A percentile compares a stretch with the other conserved stretches of the same genome.
Conservation (phyloP, 495 filamentous ascomycete species). For the Talaromyces adpressus region DNA sequence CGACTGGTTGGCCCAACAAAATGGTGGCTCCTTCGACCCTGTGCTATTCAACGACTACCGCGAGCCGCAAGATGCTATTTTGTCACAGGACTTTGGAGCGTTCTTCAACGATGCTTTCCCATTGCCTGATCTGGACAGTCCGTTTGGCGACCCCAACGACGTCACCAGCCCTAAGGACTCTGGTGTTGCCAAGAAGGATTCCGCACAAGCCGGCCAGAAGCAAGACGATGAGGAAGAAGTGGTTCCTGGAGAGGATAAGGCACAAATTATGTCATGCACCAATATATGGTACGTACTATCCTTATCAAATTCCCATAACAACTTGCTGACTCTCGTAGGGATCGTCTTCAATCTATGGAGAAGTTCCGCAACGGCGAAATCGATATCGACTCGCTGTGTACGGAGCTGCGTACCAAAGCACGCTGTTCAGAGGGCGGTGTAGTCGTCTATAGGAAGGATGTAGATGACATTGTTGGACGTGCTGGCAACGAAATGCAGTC, state of each 20-base stretch:
- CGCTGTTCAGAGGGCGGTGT: conserved; percentile 89
- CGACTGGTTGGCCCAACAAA: conserved; percentile 78
- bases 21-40: conserved; percentile 84
- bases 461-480: conserved; percentile 69
- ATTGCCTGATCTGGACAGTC: conserved; percentile 63
- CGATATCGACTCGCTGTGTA: conserved; percentile 88
- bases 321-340: conserved; percentile 50
- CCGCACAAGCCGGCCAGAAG: conserved; percentile 63
- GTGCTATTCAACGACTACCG: conserved; percentile 89
- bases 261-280: conserved; percentile 71
- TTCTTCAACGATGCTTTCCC: conserved; percentile 91
- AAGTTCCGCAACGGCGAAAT: conserved; percentile 82
- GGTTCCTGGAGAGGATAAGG: conserved; percentile 54
- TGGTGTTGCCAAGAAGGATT: conserved; percentile 53
- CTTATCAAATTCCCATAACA: neutral
- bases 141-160: conserved; percentile 58
- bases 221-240: conserved; percentile 64
- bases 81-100: conserved; percentile 60
- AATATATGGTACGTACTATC: conserved; percentile 74
- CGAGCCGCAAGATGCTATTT: conserved; percentile 73
- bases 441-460: conserved; percentile 85
- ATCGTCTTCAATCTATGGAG: conserved; percentile 80
- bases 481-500: conserved; percentile 16
- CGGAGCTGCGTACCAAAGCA: conserved; percentile 91
- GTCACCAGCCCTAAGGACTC: conserved; percentile 28